Evolutionary conservation across 1,284 basidiomycete species (phyloP).

Genomic region (Ceratorhiza oryzae-sativae): DNA sequence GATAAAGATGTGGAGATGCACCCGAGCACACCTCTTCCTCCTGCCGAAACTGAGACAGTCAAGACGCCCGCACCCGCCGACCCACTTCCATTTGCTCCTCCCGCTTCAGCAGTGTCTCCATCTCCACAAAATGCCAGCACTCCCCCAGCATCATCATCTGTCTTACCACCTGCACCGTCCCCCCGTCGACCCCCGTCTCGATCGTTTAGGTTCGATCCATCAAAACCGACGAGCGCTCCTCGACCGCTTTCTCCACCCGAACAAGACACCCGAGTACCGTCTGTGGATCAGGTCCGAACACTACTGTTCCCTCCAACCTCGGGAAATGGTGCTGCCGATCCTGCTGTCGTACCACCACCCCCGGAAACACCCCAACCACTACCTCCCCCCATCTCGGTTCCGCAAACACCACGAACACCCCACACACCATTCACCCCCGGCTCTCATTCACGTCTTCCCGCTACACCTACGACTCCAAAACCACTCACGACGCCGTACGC

Average conservation of each 20-base stretch:
- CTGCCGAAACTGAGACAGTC: not conserved
- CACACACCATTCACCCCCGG: not conserved
- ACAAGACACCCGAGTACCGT: conserved; percentile 12
- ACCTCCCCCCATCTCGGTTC: not conserved
- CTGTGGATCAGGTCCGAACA: not conserved
- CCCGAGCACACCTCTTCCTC: not conserved
- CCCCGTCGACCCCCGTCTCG: not conserved
- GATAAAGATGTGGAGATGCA: conserved; percentile 18
- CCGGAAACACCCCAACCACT: not conserved
- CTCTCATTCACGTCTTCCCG: not conserved
- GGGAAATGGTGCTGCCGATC: not conserved
- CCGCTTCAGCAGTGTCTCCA: not conserved
- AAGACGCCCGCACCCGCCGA: not conserved
- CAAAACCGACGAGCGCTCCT: not conserved
- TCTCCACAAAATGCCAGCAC: not conserved
- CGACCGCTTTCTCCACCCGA: conserved; percentile 21
- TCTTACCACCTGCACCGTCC: not conserved
- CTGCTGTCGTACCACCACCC: not conserved
- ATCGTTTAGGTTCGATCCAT: conserved; percentile 22
- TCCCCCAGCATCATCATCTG: not conserved
- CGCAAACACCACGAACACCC: not conserved
- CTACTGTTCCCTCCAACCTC: conserved; percentile 4
- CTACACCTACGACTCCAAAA: conserved; percentile 19
- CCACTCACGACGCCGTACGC: conserved; percentile 29
- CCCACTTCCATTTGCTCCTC: conserved; percentile 32